Base-by-base conservation (phyloP, 2,329 filamentous ascomycete genomes). In the Lasiodiplodia theobromae region DNA sequence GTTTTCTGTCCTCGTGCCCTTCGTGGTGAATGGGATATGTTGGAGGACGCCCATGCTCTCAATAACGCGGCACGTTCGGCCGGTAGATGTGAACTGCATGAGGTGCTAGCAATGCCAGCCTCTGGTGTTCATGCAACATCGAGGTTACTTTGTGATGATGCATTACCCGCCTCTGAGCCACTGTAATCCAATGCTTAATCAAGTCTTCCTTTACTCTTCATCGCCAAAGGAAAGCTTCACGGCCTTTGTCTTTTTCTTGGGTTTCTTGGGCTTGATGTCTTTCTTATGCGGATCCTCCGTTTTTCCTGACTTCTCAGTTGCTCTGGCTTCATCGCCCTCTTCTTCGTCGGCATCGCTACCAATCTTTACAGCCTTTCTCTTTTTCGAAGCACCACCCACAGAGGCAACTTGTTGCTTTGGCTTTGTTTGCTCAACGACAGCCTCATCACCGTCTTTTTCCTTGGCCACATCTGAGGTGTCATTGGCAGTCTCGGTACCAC, bases 171-270 rank as follows among this genome's bases (percentile, higher is more conserved):
- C 14, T 47, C 31, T 25, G 25, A n/a, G 44, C 47, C 47, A 51
- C 12, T 7, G n/a, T 18, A 37, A 25, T 31, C 47, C 51, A 37
- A 28, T 18, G 4, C 23, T 52, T n/a, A 52, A 52, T 40, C 31
- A 52, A 25, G 10, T 40, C 31, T 28, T 40, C 28, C 38, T 38
- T 67, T 52, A 56, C 40, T 65, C 67, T 37, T 66, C 68, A 40
- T 79, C 77, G n/a, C 75, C 78, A 57, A 80, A 80, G 0, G 77
- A 78, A 34, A 80, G 72, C 70, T 80, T 80, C 64, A 79, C 73
- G 37, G 74, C 70, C 66, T 80, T 80, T 10, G 72, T 70, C 67
- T 78, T 79, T 72, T 79, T 79, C 70, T 78, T 79, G 8, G 74
- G 47, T 66, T 79, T 80, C 69, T 75, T 80, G 6, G 62, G 23